Percentiles rank a stretch among this genome's conserved stretches.
These are phyloP conservation scores for Castanospermum australe DNA, from an alignment of 306 rosid species.

Conservation along the genomic window DNA sequence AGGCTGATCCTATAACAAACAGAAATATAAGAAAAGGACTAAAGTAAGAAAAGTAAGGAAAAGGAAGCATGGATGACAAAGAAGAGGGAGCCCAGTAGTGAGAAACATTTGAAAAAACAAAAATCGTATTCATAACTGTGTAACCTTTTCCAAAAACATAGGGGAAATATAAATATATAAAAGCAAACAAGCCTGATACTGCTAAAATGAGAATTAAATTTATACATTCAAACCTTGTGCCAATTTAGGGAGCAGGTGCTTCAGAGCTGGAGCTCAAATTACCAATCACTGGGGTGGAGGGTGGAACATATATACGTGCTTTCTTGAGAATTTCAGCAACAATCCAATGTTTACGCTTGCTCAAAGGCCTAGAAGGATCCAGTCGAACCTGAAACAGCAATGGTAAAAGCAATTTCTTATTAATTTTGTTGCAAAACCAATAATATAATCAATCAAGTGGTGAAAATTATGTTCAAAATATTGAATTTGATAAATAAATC, in stretches of 20 bases:
- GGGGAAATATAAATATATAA: background rate
- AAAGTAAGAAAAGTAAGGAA: background rate
- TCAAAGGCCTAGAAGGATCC: slow-evolving; percentile 82
- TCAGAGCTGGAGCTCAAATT: slow-evolving; percentile 20
- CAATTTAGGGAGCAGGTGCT: slow-evolving; percentile 29
- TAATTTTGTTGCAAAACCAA: slow-evolving; percentile 11
- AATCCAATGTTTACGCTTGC: slow-evolving; percentile 81
- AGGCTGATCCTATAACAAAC: background rate
- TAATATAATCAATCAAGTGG: background rate
- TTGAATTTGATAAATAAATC: background rate
- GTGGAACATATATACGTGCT: slow-evolving; percentile 78
- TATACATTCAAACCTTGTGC: slow-evolving; percentile 18
- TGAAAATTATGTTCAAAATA: background rate
- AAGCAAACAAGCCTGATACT: background rate
- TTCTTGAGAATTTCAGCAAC: slow-evolving; percentile 86
- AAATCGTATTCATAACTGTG: background rate
- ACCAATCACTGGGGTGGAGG: slow-evolving; percentile 18
- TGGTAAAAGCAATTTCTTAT: background rate
- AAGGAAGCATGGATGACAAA: background rate
- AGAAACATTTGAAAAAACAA: background rate
- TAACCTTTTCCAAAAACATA: background rate
- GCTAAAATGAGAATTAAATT: background rate
- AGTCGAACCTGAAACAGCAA: slow-evolving; percentile 59
- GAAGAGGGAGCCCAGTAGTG: background rate
- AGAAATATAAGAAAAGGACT: background rate